Evolutionary conservation across 768 basidiomycete species (phyloP).

Genomic region (Russula sp.): DNA sequence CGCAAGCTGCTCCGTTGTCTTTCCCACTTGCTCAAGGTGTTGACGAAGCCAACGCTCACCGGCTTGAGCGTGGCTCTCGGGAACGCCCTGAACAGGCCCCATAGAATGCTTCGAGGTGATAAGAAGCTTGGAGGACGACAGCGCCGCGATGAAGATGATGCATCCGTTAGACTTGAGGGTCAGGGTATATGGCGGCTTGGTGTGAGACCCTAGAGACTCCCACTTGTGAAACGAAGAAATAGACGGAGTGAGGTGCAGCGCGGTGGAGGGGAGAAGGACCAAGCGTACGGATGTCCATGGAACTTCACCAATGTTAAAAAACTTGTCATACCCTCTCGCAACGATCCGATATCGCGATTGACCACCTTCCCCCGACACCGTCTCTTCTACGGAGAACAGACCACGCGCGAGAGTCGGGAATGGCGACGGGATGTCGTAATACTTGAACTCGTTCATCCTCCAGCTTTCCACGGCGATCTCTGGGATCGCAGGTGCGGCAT

Average conservation of each 20-base stretch:
- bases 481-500: constrained; percentile 51
- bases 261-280: too few species aligned
- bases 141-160: constrained; percentile 89
- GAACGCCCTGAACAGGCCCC: constrained; percentile 42
- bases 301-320: constrained; percentile 96
- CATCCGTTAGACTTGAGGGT: constrained; percentile 95
- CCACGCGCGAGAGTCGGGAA: constrained; percentile 96
- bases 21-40: constrained; percentile 54
- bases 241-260: background rate
- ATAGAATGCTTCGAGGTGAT: constrained; percentile 92
- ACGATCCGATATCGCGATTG: constrained; percentile 54
- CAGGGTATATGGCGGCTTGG: constrained; percentile 70
- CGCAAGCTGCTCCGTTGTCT: constrained; percentile 71
- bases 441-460: constrained; percentile 98
- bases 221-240: constrained; percentile 47
- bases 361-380: constrained; percentile 26
- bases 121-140: constrained; percentile 65
- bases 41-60: constrained; percentile 78
- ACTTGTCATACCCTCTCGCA: constrained; percentile 94
- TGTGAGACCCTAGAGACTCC: constrained; percentile 60
- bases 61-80: constrained; percentile 66
- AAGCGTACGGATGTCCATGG: constrained; percentile 83
- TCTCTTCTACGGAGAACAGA: constrained; percentile 60
- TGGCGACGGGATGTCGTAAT: constrained; percentile 80
- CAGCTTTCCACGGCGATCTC: constrained; percentile 63